Conservation (phyloP, 2,329 filamentous ascomycete genomes). For the Penicillium sp. region DNA sequence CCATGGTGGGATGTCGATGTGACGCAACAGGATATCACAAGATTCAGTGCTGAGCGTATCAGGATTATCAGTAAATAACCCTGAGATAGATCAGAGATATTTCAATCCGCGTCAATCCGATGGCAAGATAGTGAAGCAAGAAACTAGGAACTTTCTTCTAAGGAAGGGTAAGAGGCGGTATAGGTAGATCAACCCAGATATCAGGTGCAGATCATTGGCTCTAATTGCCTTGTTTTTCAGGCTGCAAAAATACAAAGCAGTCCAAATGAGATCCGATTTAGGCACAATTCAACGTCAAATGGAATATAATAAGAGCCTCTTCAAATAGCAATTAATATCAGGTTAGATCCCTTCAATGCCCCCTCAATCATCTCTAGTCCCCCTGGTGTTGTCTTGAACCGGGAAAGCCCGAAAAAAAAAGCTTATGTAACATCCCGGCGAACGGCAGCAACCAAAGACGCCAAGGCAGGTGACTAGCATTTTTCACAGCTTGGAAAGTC, state of each 20-base stretch:
- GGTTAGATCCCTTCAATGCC: neutral
- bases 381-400: neutral
- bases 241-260: neutral
- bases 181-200: constrained; percentile 11
- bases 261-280: neutral
- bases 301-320: neutral
- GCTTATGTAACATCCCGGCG: constrained; percentile 24
- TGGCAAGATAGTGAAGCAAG: neutral
- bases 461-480: constrained; percentile 33
- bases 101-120: neutral
- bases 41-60: neutral
- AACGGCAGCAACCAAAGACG: constrained; percentile 30
- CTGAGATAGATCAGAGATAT: neutral
- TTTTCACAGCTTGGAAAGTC: constrained; percentile 31
- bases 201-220: constrained; percentile 2
- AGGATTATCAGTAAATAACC: neutral
- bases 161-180: constrained; percentile 14
- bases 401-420: neutral
- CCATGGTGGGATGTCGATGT: constrained; percentile 37
- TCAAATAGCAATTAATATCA: neutral
- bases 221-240: neutral
- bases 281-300: neutral
- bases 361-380: no score
- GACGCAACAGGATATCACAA: neutral
- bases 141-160: neutral